Conservation (phyloP, 164 flowering plant species). For the Saururus chinensis region DNA sequence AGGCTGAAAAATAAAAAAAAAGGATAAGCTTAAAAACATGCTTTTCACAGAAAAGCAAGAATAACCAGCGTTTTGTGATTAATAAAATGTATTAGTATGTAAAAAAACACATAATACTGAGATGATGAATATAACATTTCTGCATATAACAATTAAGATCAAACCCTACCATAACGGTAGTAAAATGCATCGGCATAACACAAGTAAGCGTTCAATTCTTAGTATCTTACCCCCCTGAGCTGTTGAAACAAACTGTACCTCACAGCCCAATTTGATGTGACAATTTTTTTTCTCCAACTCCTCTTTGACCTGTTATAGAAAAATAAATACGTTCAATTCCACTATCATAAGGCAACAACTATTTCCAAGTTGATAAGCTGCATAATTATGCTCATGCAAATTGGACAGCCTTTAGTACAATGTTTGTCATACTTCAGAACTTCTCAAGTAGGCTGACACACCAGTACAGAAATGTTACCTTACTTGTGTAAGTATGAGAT, state of each 20-base stretch:
- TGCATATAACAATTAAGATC: background rate
- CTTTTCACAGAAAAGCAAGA: slow-evolving; percentile 22
- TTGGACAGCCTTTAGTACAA: too few relatives aligned
- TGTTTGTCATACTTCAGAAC: too few relatives aligned
- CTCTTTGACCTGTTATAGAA: slow-evolving; percentile 42
- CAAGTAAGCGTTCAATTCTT: slow-evolving; percentile 5
- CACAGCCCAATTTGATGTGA: slow-evolving; percentile 47
- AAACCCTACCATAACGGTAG: background rate
- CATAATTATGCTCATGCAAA: too few relatives aligned
- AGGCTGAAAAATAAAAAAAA: slow-evolving; percentile 29
- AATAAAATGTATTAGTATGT: background rate
- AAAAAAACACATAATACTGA: too few relatives aligned
- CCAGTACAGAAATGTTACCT: slow-evolving; percentile 26
- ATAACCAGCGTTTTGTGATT: slow-evolving; percentile 37
- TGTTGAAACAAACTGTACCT: slow-evolving; percentile 47
- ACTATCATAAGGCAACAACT: background rate
- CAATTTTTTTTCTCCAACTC: slow-evolving; percentile 51
- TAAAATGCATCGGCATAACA: background rate
- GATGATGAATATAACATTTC: too few relatives aligned
- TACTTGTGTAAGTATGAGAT: slow-evolving; percentile 58
- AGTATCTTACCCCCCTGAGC: slow-evolving; percentile 39
- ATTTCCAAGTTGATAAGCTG: background rate
- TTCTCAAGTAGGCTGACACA: background rate
- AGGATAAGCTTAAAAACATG: background rate
- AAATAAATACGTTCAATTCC: background rate